These are phyloP conservation scores for Mycena rosella DNA, from an alignment of 768 basidiomycete genomes.

Conservation along the genomic window DNA sequence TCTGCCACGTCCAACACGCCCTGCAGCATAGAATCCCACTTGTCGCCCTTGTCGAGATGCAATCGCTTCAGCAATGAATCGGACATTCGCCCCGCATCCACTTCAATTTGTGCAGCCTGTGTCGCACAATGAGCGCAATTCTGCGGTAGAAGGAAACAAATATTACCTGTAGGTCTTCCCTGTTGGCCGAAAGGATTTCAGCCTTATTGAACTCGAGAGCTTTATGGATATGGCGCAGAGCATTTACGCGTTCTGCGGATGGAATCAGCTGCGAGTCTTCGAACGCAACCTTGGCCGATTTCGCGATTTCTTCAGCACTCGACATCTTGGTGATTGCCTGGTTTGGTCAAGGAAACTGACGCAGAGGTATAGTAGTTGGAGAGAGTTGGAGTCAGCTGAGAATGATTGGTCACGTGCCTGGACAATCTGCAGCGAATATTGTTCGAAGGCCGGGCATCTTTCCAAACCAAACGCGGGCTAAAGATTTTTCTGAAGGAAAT, in stretches of 20 bases:
- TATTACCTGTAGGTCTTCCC: constrained; percentile 82
- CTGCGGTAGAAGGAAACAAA: constrained; percentile 24
- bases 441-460: no score
- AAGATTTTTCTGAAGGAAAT: no score
- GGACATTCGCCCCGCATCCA: constrained; percentile 88
- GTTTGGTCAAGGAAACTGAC: no score
- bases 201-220: constrained; percentile 75
- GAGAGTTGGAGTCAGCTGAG: no score
- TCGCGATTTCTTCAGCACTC: constrained; percentile 74
- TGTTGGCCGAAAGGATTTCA: constrained; percentile 85
- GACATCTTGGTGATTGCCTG: constrained; percentile 25
- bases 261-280: constrained; percentile 87
- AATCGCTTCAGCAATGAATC: constrained; percentile 87
- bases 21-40: constrained; percentile 95
- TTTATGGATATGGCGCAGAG: constrained; percentile 76
- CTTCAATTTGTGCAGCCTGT: constrained; percentile 83
- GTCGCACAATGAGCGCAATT: constrained; percentile 9
- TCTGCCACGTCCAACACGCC: constrained; percentile 89
- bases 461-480: no score
- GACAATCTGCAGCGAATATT: no score
- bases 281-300: constrained; percentile 85
- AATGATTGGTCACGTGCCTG: no score
- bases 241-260: constrained; percentile 73
- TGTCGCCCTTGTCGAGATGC: constrained; percentile 82
- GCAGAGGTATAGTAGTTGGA: no score